Percentiles rank a stretch among this genome's conserved stretches.
phyloP scores from a whole-genome alignment of 257 asterid species.

The Ehretia macrophylla region DNA sequence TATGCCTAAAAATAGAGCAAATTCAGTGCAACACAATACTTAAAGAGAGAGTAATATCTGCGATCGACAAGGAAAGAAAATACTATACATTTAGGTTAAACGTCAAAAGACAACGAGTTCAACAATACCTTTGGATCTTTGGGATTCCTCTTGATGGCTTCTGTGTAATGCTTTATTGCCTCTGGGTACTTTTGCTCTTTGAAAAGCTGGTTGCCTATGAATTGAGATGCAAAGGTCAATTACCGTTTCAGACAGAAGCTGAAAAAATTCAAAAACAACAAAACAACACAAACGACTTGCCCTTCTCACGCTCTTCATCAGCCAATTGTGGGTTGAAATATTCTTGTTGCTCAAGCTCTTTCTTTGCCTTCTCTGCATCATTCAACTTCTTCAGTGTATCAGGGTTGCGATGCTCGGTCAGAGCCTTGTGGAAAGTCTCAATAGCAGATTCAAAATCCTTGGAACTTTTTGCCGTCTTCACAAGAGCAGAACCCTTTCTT shows the following conservation, averaged over 20 bases:
- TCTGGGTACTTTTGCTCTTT: constrained; percentile 94
- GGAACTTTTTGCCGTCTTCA: constrained; percentile 69
- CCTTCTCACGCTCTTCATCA: constrained; percentile 98
- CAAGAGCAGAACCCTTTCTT: constrained; percentile 86
- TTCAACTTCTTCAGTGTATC: constrained; percentile 86
- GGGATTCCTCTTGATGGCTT: constrained; percentile 80
- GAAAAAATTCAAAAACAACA: neutral
- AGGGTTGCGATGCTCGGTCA: constrained; percentile 92
- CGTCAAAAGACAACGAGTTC: neutral
- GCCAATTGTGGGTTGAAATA: constrained; percentile 79
- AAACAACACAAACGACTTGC: constrained; percentile 23
- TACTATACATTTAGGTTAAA: neutral
- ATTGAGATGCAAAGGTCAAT: neutral
- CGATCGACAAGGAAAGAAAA: neutral
- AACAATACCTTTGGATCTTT: constrained; percentile 58
- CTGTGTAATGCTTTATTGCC: constrained; percentile 76
- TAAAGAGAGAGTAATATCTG: neutral
- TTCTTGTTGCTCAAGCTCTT: constrained; percentile 84
- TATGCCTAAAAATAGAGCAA: constrained; percentile 50
- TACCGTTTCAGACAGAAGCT: neutral
- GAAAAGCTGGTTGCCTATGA: constrained; percentile 66
- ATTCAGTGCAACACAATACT: neutral
- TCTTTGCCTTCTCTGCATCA: constrained; percentile 93
- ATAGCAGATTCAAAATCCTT: constrained; percentile 81
- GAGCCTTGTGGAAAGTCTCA: constrained; percentile 85